Evolutionary conservation across 176 grass and related monocot genomes (phyloP).

Genomic region (Rhynchospora pubera): DNA sequence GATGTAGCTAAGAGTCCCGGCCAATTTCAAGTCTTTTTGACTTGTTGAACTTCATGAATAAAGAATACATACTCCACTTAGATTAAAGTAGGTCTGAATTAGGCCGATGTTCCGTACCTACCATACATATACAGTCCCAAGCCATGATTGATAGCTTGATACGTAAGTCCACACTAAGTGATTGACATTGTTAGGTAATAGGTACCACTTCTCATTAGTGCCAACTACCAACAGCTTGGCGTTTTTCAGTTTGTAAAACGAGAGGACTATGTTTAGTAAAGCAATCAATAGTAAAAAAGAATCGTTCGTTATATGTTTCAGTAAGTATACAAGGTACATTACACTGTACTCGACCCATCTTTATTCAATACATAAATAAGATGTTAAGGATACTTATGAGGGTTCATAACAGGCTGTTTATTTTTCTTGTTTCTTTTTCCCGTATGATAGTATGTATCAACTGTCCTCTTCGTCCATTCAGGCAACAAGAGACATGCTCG

Average conservation of each 20-base stretch:
- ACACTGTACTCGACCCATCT: not conserved
- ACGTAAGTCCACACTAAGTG: not conserved
- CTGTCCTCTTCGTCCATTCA: slow-evolving; percentile 9
- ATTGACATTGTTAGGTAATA: not conserved
- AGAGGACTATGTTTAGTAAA: not conserved
- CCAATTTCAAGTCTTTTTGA: not conserved
- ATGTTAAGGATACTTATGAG: not conserved
- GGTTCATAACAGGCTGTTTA: not conserved
- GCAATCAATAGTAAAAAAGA: not conserved
- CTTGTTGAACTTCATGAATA: not conserved
- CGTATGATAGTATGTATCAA: slow-evolving; percentile 2
- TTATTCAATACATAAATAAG: not conserved
- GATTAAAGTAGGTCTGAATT: not conserved
- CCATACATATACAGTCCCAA: not conserved
- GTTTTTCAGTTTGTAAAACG: not conserved
- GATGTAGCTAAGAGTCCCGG: not conserved
- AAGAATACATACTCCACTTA: not conserved
- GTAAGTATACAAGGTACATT: not conserved
- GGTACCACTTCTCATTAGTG: not conserved
- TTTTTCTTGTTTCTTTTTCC: not conserved
- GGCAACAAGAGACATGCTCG: not conserved
- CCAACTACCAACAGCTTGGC: not conserved
- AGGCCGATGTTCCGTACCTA: not conserved
- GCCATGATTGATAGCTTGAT: not conserved
- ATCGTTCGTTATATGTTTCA: not conserved